A percentile compares a stretch with the other conserved stretches of the same genome.
These are phyloP conservation scores for Lotmaria passim DNA, from an alignment of 208 protist species.

Conservation along the genomic window DNA sequence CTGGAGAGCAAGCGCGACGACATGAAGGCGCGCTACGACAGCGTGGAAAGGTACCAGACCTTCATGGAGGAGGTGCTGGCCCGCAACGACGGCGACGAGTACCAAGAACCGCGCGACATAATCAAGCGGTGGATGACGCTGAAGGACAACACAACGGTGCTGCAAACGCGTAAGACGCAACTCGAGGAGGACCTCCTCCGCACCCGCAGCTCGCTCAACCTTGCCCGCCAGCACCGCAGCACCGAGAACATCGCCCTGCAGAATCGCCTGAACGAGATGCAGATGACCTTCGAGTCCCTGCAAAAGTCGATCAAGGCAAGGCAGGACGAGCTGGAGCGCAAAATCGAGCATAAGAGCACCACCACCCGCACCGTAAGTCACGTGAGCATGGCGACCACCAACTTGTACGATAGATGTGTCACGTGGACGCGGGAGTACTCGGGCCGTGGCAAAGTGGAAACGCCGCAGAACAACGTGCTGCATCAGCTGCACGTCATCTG, in stretches of 20 bases:
- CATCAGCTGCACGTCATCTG: conserved; percentile 89
- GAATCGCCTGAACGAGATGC: conserved; percentile 90
- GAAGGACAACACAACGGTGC: conserved; percentile 90
- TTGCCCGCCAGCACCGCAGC: conserved; percentile 81
- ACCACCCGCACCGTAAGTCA: conserved; percentile 91
- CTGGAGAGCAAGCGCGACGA: conserved; percentile 69
- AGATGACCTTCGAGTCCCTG: conserved; percentile 81
- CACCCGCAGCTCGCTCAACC: conserved; percentile 84
- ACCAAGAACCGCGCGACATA: conserved; percentile 90
- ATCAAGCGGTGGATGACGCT: conserved; percentile 92
- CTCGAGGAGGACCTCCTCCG: conserved; percentile 91
- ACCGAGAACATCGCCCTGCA: conserved; percentile 90
- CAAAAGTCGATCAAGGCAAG: conserved; percentile 90
- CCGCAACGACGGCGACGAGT: conserved; percentile 92
- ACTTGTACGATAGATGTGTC: conserved; percentile 90
- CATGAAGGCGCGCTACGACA: conserved; percentile 60
- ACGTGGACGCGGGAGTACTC: conserved; percentile 79
- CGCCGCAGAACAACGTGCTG: conserved; percentile 68
- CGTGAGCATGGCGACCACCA: conserved; percentile 90
- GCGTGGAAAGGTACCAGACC: conserved; percentile 83
- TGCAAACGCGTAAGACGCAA: conserved; percentile 90
- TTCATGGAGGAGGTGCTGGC: conserved; percentile 92
- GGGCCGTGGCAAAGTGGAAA: conserved; percentile 74
- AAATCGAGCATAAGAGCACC: conserved; percentile 85
- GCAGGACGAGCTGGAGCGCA: conserved; percentile 90